Evolutionary conservation across 2,329 filamentous ascomycete species (phyloP).

Genomic region (Neofusicoccum ribis): DNA sequence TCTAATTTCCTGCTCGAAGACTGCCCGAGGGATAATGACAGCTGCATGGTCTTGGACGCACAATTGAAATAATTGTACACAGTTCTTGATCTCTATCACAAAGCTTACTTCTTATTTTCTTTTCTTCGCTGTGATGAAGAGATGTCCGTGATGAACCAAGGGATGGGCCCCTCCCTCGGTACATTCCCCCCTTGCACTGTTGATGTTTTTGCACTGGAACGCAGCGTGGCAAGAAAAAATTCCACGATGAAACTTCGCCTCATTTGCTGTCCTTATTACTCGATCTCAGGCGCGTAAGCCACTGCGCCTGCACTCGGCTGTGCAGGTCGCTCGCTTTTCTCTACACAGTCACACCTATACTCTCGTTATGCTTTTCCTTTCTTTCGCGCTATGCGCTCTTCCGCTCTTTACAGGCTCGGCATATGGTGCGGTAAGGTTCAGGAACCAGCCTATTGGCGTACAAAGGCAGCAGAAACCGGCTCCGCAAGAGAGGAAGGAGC

Average conservation of each 20-base stretch:
- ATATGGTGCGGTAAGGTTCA: neutral
- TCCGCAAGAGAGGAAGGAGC: neutral
- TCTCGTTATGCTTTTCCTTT: slow-evolving; percentile 8
- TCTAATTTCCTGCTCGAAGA: no score
- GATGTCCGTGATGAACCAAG: neutral
- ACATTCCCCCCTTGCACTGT: slow-evolving; percentile 14
- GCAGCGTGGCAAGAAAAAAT: slow-evolving; percentile 1
- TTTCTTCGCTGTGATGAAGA: no score
- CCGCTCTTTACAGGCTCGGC: neutral
- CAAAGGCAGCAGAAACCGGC: neutral
- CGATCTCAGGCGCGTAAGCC: neutral
- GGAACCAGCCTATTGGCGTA: neutral
- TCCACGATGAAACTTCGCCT: neutral
- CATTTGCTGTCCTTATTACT: neutral
- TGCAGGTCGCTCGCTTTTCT: slow-evolving; percentile 7
- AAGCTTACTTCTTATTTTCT: no score
- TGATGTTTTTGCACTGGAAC: slow-evolving; percentile 3
- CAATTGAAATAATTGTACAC: no score
- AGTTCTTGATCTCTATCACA: no score
- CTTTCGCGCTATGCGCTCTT: slow-evolving; percentile 15
- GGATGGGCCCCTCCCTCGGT: neutral
- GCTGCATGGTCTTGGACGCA: no score
- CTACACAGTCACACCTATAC: neutral
- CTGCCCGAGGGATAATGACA: no score
- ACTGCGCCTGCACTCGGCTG: neutral